Base-by-base conservation (phyloP, 768 basidiomycete species). In the Rhizopogon sp. region DNA sequence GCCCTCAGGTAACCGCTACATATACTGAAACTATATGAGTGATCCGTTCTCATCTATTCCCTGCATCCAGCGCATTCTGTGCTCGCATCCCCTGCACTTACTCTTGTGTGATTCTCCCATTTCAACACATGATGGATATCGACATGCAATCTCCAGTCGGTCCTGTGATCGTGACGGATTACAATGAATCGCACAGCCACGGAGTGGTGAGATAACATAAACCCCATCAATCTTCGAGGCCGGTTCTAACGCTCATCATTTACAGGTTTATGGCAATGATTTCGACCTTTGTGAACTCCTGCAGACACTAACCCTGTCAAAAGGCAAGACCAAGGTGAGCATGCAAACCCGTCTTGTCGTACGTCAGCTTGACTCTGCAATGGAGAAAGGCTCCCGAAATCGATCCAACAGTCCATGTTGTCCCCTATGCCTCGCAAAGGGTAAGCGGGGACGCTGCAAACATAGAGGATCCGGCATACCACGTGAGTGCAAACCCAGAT, bases 211-310 rank as follows among this genome's bases (percentile, higher is more conserved):
- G 68, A 49, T 49, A 49, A 49, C 7, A n/a, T 41, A 11, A 8
- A 44, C 37, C 20, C 16, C 28, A 35, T 50, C 20, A 40, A 44
- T 17, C 44, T 17, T 25, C 37, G 39, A 39, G 33, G 43, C 42
- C 22, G 39, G 16, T 58, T 62, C 40, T 56, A 47, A 42, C 39
- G 53, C 31, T 35, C 11, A 14, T 39, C 22, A 29, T 13, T 11
- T 40, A 10, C 41, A 70, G 68, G 54, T 58, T 42, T 71, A 64
- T 56, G 62, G 63, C 40, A 52, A 68, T 16, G 68, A 71, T 6
- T 65, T 79, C 55, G 79, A 84, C 65, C 70, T 85, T 28, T 84
- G 83, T 62, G 72, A 75, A 45, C 68, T 84, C 0, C 55, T 85
- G 39, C 76, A 78, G 49, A 73, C 74, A 14, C 76, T 84, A 77